Conservation (phyloP, 805 yeast genomes). For the Metschnikowia continentalis region DNA sequence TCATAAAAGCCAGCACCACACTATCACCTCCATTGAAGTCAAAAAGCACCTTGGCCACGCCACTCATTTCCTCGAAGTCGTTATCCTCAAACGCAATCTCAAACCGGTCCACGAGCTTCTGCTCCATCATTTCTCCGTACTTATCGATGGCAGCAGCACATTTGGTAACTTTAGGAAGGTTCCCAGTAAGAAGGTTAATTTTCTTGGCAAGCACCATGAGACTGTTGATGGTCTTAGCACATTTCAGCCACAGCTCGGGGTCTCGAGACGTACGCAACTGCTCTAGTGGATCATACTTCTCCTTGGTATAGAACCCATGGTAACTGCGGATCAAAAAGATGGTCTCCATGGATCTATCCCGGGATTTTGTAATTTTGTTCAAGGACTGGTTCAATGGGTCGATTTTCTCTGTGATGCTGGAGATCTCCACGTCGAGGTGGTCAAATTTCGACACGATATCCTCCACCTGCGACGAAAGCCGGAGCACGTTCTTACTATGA, state of each 20-base stretch:
- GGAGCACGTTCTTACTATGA: slow-evolving; percentile 64
- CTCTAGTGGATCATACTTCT: slow-evolving; percentile 53
- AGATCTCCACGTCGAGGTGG: slow-evolving; percentile 48
- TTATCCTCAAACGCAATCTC: slow-evolving; percentile 68
- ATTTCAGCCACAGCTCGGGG: slow-evolving; percentile 51
- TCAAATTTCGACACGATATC: slow-evolving; percentile 46
- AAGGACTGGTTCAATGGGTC: slow-evolving; percentile 68
- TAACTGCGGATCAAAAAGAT: slow-evolving; percentile 73
- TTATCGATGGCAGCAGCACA: slow-evolving; percentile 51
- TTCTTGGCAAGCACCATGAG: slow-evolving; percentile 62
- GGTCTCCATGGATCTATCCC: slow-evolving; percentile 69
- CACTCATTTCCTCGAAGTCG: slow-evolving; percentile 68
- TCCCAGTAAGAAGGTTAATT: slow-evolving; percentile 36
- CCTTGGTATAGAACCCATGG: slow-evolving; percentile 65
- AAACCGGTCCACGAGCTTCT: slow-evolving; percentile 62
- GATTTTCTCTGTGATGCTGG: slow-evolving; percentile 54
- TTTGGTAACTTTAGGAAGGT: slow-evolving; percentile 41
- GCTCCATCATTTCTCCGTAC: slow-evolving; percentile 75
- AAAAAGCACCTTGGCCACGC: slow-evolving; percentile 66
- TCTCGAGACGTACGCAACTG: slow-evolving; percentile 47
- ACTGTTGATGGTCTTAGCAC: slow-evolving; percentile 68
- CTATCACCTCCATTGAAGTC: slow-evolving; percentile 82
- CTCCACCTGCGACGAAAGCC: slow-evolving; percentile 47
- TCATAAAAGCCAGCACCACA: slow-evolving; percentile 77
- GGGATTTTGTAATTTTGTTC: slow-evolving; percentile 62